Base-by-base conservation (phyloP, 1,139 yeast genomes). In the Oligophagozyma castellii region DNA sequence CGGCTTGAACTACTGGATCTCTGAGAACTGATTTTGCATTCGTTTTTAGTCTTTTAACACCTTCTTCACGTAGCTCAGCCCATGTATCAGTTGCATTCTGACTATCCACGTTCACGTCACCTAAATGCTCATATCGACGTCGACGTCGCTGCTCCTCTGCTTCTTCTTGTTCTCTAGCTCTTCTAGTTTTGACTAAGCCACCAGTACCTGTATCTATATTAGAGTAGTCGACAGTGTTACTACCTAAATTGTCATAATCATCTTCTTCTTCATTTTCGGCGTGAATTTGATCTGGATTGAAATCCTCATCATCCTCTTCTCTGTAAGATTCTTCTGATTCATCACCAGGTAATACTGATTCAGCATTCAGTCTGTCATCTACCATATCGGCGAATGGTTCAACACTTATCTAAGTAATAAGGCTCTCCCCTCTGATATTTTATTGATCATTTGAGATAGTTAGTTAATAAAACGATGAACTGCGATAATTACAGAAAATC, bases 291-390 rank as follows among this genome's bases (percentile, higher is more conserved):
- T 38, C 43, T 11, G 78, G 78, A 33, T 67, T 67, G 47, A 65
- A 74, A 39, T 74, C 81, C 30, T 70, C 77, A 35, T 73, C 79
- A 23, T 73, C 80, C 29, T 72, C 75, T 38, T 73, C 81, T 24
- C 63, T 59, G 35, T 71, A 70, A 7, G 50, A 59, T 18, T 58
- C 66, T 5, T 52, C 54, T 5, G 31, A 37, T 5, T 37, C 42
- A 5, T 34, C 42, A n/a, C n/a, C n/a, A n/a, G n/a, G n/a, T n/a
- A n/a, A n/a, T n/a, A n/a, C n/a, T n/a, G n/a, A n/a, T n/a, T n/a
- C n/a, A n/a, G n/a, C n/a, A n/a, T n/a, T n/a, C n/a, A n/a, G n/a
- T n/a, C n/a, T n/a, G n/a, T n/a, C n/a, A n/a, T n/a, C n/a, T n/a
- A n/a, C n/a, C n/a, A n/a, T n/a, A n/a, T n/a, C n/a, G n/a, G n/a